Percentiles rank a stretch among this genome's conserved stretches.
phyloP scores from a whole-genome alignment of 2,329 filamentous ascomycete genomes.

The Ophiostoma australiae region DNA sequence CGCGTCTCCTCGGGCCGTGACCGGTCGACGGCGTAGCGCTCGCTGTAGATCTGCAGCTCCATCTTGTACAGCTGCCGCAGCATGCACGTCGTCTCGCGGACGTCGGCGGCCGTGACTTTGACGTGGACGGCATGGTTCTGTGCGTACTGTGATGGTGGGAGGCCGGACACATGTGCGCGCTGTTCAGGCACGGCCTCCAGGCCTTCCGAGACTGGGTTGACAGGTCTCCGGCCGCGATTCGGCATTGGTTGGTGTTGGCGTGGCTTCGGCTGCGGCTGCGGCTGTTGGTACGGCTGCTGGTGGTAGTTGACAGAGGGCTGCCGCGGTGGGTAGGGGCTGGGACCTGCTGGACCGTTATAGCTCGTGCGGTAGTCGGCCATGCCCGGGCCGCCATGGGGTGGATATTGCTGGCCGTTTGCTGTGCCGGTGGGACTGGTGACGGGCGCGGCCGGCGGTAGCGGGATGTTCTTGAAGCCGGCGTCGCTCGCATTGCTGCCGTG shows the following conservation, averaged over 20 bases:
- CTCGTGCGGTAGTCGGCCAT: not conserved
- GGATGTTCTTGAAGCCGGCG: not conserved
- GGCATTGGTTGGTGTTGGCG: not conserved
- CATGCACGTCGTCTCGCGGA: constrained; percentile 24
- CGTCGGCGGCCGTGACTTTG: constrained; percentile 19
- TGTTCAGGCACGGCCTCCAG: not conserved
- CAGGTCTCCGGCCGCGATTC: not conserved
- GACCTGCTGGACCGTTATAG: not conserved
- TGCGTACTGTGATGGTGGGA: not conserved
- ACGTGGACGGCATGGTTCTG: not conserved
- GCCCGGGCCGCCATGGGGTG: not conserved
- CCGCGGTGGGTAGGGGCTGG: not conserved
- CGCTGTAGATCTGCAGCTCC: constrained; percentile 24
- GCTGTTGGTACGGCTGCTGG: not conserved
- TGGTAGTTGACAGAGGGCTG: not conserved
- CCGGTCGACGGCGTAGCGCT: constrained; percentile 21
- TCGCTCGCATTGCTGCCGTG: not conserved
- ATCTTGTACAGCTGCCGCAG: constrained; percentile 25
- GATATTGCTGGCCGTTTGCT: not conserved
- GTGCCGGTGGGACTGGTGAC: not conserved
- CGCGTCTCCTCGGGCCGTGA: not conserved
- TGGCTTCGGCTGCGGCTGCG: not conserved
- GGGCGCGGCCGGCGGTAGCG: constrained; percentile 15
- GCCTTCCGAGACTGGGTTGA: not conserved
- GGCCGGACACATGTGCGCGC: not conserved